Percentiles rank a stretch among this genome's conserved stretches.
Conservation (phyloP, 176 grass and related monocot genomes). For the Puccinellia tenuiflora region DNA sequence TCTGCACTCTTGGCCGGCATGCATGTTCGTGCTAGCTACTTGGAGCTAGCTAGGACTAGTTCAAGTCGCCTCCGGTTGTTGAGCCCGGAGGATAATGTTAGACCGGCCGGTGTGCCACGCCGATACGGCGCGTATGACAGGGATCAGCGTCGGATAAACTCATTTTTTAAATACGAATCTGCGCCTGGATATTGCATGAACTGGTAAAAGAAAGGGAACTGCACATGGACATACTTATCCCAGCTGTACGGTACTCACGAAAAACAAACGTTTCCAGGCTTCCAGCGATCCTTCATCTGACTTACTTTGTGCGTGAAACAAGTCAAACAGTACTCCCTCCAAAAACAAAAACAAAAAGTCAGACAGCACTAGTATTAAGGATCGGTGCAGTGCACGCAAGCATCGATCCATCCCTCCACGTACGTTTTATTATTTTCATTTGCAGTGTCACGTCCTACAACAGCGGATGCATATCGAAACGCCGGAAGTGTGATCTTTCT, state of each 20-base stretch:
- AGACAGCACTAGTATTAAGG: constrained; percentile 10
- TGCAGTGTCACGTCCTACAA: not conserved
- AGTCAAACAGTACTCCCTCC: constrained; percentile 31
- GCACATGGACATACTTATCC: not conserved
- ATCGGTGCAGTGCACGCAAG: constrained; percentile 27
- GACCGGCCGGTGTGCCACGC: constrained; percentile 8
- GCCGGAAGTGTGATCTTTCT: not conserved
- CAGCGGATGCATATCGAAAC: not conserved
- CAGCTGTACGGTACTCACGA: not conserved
- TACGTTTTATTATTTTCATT: not conserved
- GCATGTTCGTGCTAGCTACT: not conserved
- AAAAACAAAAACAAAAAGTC: no score
- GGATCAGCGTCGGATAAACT: constrained; percentile 26
- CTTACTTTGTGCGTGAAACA: constrained; percentile 5
- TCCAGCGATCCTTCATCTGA: not conserved
- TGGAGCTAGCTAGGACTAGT: constrained; percentile 1
- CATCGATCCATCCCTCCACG: constrained; percentile 6
- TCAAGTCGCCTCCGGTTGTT: constrained; percentile 21
- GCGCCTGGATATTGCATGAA: not conserved
- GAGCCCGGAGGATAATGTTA: not conserved
- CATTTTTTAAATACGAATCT: not conserved
- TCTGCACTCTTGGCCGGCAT: not conserved
- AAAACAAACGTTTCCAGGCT: constrained; percentile 5
- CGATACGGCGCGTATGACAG: constrained; percentile 25
- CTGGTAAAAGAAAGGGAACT: not conserved